Percentiles rank a stretch among this genome's conserved stretches.
Conservation (phyloP, 768 basidiomycete genomes). For the Ramaria sp. region DNA sequence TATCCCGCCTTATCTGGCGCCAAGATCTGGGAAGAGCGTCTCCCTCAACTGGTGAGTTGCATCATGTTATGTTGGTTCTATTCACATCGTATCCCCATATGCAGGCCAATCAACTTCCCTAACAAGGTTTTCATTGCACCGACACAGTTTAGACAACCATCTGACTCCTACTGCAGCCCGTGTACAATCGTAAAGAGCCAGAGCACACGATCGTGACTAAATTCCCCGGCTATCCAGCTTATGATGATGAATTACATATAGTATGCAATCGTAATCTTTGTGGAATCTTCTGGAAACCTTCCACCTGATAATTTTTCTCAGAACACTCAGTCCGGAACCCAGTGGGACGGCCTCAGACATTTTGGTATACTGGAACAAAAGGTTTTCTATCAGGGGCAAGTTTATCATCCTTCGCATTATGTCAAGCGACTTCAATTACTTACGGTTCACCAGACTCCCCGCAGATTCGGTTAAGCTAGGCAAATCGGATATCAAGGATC, state of each 20-base stretch:
- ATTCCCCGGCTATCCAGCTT: slow-evolving; percentile 7
- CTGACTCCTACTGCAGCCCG: slow-evolving; percentile 29
- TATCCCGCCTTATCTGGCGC: not conserved
- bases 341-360: slow-evolving; percentile 61
- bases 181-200: slow-evolving; percentile 44
- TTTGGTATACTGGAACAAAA: slow-evolving; percentile 29
- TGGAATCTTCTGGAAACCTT: not conserved
- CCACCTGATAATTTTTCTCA: slow-evolving; percentile 17
- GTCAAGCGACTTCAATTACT: not conserved
- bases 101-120: slow-evolving; percentile 11
- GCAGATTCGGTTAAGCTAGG: not conserved
- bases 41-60: slow-evolving; percentile 5
- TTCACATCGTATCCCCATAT: not conserved
- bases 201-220: slow-evolving; percentile 25
- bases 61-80: not conserved
- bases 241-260: slow-evolving; percentile 45
- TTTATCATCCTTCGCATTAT: not conserved
- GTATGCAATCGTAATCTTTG: slow-evolving; percentile 19
- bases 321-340: slow-evolving; percentile 64
- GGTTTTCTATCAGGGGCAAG: slow-evolving; percentile 7
- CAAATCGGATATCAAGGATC: slow-evolving; percentile 12
- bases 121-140: not conserved
- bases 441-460: not conserved
- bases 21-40: slow-evolving; percentile 8
- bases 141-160: too few species aligned